Conservation (phyloP, 768 basidiomycete species). For the Collybia sp. region DNA sequence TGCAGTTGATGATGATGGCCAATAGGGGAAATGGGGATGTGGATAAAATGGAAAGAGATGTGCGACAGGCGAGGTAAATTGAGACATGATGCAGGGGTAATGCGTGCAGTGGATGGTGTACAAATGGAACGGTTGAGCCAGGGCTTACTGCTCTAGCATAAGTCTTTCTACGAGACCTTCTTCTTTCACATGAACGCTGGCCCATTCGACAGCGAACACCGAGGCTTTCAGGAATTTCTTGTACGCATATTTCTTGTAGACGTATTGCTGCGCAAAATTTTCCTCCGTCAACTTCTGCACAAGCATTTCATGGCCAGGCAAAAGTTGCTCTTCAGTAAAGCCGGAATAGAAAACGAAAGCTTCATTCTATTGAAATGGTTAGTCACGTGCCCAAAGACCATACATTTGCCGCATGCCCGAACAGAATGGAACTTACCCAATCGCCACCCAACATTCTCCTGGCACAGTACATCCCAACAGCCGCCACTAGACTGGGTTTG, state of each 20-base stretch:
- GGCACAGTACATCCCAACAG: conserved; percentile 96
- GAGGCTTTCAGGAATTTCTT: conserved; percentile 97
- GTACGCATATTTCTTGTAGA: conserved; percentile 94
- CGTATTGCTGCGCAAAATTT: conserved; percentile 79
- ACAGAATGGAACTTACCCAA: conserved; percentile 69
- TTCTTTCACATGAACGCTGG: conserved; percentile 42
- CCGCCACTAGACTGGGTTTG: conserved; percentile 91
- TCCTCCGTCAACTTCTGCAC: conserved; percentile 78
- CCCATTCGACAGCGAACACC: conserved; percentile 73
- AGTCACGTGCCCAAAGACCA: conserved; percentile 30
- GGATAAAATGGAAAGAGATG: conserved; percentile 14
- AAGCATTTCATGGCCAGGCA: conserved; percentile 76
- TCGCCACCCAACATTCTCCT: conserved; percentile 90
- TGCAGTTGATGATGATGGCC: conserved; percentile 7
- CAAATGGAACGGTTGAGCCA: conserved; percentile 13
- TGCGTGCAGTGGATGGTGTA: conserved; percentile 11
- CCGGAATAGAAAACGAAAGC: conserved; percentile 91
- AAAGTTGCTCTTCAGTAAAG: conserved; percentile 84
- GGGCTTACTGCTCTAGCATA: conserved; percentile 38
- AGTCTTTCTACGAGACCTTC: conserved; percentile 34
- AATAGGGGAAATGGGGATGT: conserved; percentile 9
- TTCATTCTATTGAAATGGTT: conserved; percentile 59
- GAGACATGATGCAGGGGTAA: conserved; percentile 12
- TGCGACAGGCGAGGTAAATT: conserved; percentile 9
- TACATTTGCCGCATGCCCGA: conserved; percentile 13